Conservation (phyloP, 78 protist species). For the Dictyostelium capitatum region DNA sequence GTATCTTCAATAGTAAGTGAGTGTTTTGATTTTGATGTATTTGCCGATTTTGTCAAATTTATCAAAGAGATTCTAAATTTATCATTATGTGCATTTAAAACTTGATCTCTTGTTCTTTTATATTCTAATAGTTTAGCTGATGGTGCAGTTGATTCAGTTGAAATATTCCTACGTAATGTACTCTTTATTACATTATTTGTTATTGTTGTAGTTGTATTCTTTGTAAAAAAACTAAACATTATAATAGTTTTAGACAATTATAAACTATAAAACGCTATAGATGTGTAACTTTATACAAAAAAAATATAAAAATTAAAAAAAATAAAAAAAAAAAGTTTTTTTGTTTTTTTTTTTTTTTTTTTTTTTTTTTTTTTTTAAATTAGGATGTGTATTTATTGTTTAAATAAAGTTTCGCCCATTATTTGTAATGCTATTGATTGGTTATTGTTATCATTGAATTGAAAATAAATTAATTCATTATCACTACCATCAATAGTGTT, state of each 20-base stretch:
- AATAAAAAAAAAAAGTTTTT: neutral
- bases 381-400: no score
- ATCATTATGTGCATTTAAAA: conserved; percentile 32
- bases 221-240: no score
- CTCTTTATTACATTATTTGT: no score
- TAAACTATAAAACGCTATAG: no score
- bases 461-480: neutral
- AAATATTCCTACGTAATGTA: neutral
- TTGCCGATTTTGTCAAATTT: conserved; percentile 58
- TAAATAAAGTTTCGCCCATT: neutral
- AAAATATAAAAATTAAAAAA: neutral
- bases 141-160: neutral
- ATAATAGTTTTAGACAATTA: no score
- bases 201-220: no score
- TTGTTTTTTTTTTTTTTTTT: neutral
- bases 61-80: conserved; percentile 58
- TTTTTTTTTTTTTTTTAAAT: neutral
- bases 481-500: neutral
- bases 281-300: neutral
- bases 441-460: neutral
- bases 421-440: neutral
- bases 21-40: conserved; percentile 45
- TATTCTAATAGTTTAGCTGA: neutral
- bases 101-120: conserved; percentile 73
- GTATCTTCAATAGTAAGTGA: neutral